Base-by-base conservation (phyloP, 176 grass and related monocot species). In the Oryza nivara region DNA sequence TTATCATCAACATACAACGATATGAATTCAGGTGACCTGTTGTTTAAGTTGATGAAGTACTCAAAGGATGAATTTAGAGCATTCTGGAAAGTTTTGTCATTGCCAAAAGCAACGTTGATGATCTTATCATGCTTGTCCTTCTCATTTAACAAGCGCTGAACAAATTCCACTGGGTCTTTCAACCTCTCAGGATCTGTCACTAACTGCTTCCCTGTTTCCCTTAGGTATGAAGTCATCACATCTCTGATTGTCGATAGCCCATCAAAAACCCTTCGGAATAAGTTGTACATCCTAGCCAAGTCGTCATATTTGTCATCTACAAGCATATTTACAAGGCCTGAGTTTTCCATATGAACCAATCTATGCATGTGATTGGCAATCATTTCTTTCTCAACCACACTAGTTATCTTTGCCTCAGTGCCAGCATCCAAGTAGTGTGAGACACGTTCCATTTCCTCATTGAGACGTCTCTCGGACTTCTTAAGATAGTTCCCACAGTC, bases 111-210 rank as follows among this genome's bases (percentile, higher is more conserved):
- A 89, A 92, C 81, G 64, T 49, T 95, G 78, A 98, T 95, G 61
- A 95, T 98, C 84, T 93, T 95, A 82, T 98, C 95, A 84, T 95
- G 86, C 76, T 98, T 98, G 49, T 95, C 95, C 91, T 95, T 98
- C 82, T 95, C 87, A 86, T 98, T 86, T 72, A 98, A 79, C 82
- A 98, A 91, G 48, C 89, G 78, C 48, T 98, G 95, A 9, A 98
- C 95, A 72, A 98, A 98, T 81, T 98, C 92, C 49, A 98, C 95
- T 6, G 95, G 95, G 47, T 98, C 95, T 88, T 95, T 98, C 75
- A 98, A 80, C 35, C 87, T 93, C 82, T 98, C 95, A 23, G 92
- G 91, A 83, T 98, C 95, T 16, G 67, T 90, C 54, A 98, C 95
- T 38, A 98, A 81, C 35, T 93, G 91, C 75, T 89, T 92, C 76